Evolutionary conservation across 805 yeast species (phyloP).

Genomic region (Ogataea henricii): DNA sequence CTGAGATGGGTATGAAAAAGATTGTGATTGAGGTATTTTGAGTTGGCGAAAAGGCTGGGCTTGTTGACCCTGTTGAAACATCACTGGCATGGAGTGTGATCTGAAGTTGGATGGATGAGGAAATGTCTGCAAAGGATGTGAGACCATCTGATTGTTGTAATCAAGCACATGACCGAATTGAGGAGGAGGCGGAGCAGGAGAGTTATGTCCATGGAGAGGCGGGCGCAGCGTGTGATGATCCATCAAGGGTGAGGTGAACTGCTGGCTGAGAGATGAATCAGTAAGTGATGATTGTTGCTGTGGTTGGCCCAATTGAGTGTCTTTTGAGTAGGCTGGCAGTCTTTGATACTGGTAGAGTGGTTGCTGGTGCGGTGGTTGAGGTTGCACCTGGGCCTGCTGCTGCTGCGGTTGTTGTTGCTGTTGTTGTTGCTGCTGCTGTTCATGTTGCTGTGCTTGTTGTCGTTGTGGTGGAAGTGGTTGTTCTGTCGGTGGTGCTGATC

Average conservation of each 20-base stretch:
- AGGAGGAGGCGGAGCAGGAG: slow-evolving; percentile 9
- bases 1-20: slow-evolving; percentile 8
- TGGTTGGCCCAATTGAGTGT: slow-evolving; percentile 3
- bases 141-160: not conserved
- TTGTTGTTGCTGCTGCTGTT: not conserved
- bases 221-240: slow-evolving; percentile 12
- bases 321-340: slow-evolving; percentile 4
- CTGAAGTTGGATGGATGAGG: slow-evolving; percentile 13
- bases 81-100: slow-evolving; percentile 13
- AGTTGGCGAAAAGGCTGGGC: slow-evolving; percentile 1
- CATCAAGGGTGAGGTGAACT: slow-evolving; percentile 8
- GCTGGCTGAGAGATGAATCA: slow-evolving; percentile 1
- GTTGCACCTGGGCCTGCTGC: not conserved
- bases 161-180: slow-evolving; percentile 10
- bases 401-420: slow-evolving; percentile 1
- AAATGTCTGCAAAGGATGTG: slow-evolving; percentile 9
- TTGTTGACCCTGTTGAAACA: slow-evolving; percentile 9
- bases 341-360: slow-evolving; percentile 7
- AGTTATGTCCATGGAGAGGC: slow-evolving; percentile 7
- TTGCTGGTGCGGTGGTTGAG: not conserved
- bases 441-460: not conserved
- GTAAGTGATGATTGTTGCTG: slow-evolving; percentile 5
- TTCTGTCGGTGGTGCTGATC: not conserved
- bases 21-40: slow-evolving; percentile 7
- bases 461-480: not conserved